A percentile compares a stretch with the other conserved stretches of the same genome.
Conservation (phyloP, 345 rosid genomes). For the rapeseed (Brassica napus) region Da-Ae NC_063447.1:62388001-62388500, state of each 20-base stretch:
- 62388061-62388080: conserved; percentile 49
- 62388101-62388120: conserved; percentile 48
- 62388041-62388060: conserved; percentile 39
- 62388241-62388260: conserved; percentile 30
- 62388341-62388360: conserved; percentile 60
- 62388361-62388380: conserved; percentile 48
- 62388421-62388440: conserved; percentile 55
- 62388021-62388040: neutral
- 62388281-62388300: conserved; percentile 55
- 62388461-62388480: conserved; percentile 51
- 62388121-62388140: conserved; percentile 50
- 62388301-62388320: conserved; percentile 50
- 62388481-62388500: conserved; percentile 48
- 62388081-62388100: conserved; percentile 52
- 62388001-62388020: neutral
- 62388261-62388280: conserved; percentile 48
- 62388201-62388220: conserved; percentile 39
- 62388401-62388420: conserved; percentile 52
- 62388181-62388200: conserved; percentile 2
- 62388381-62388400: conserved; percentile 55
- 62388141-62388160: conserved; percentile 53
- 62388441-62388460: conserved; percentile 52
- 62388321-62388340: conserved; percentile 30
- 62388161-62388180: conserved; percentile 29
- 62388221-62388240: conserved; percentile 40